Percentiles rank a stretch among this genome's conserved stretches.
phyloP scores from a whole-genome alignment of 2,329 filamentous ascomycete genomes.

The Trichoderma afroharzianum region DNA sequence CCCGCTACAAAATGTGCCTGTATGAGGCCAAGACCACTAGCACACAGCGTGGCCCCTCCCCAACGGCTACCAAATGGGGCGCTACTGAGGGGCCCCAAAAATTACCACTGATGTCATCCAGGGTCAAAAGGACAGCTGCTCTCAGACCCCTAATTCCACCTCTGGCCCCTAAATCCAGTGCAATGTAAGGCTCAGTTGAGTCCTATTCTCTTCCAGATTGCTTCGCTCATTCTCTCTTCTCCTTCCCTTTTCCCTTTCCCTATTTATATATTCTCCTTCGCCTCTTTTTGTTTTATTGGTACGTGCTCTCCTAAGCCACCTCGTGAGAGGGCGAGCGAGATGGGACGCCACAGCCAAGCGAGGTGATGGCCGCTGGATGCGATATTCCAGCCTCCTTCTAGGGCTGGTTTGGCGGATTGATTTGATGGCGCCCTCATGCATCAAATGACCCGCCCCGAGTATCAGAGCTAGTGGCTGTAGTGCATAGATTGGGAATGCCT shows the following conservation, averaged over 20 bases:
- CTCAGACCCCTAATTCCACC: conserved; percentile 5
- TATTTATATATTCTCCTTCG: background rate
- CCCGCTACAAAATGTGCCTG: background rate
- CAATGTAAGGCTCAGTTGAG: background rate
- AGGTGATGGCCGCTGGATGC: background rate
- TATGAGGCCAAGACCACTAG: background rate
- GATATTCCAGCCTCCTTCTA: background rate
- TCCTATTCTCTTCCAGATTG: no score
- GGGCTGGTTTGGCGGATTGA: background rate
- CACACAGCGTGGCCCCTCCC: background rate
- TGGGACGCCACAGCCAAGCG: background rate
- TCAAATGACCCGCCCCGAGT: conserved; percentile 14
- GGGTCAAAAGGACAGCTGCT: background rate
- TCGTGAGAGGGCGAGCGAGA: background rate
- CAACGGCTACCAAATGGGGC: background rate
- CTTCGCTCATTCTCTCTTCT: background rate
- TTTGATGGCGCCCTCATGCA: conserved; percentile 10
- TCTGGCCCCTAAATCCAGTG: background rate
- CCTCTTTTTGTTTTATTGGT: background rate
- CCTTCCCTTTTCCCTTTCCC: background rate
- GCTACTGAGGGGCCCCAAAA: conserved; percentile 3
- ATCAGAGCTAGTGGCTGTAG: conserved; percentile 15
- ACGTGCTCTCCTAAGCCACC: conserved; percentile 8
- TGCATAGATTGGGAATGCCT: conserved; percentile 8
- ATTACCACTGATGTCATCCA: conserved; percentile 20